These are phyloP conservation scores for Favolaschia claudopus DNA, from an alignment of 768 basidiomycete species.

Conservation along the genomic window DNA sequence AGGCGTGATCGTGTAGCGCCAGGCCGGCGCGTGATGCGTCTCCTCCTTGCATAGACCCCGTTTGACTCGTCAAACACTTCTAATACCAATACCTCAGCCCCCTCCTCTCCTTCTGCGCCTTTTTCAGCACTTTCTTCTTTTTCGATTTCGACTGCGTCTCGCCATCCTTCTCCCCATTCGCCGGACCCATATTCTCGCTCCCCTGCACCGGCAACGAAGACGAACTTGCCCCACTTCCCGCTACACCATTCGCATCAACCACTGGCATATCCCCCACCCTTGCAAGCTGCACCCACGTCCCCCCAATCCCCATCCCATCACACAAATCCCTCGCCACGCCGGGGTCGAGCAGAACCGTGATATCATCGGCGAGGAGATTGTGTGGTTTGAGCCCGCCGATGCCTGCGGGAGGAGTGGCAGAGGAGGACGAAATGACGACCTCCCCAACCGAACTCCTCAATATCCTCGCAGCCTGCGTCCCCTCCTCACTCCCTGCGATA, in stretches of 20 bases:
- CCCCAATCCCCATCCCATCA: conserved; percentile 67
- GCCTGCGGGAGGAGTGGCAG: background rate
- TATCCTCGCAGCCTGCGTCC: background rate
- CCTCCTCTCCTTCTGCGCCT: conserved; percentile 36
- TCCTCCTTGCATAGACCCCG: no score
- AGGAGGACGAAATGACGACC: background rate
- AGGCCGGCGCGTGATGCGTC: no score
- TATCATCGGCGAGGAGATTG: conserved; percentile 62
- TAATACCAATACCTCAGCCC: conserved; percentile 50
- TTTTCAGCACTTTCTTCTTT: conserved; percentile 47
- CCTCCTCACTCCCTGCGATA: no score
- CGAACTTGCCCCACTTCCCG: no score
- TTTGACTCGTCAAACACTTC: conserved; percentile 47
- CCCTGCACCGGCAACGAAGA: no score
- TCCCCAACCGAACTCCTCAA: no score
- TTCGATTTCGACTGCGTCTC: conserved; percentile 33
- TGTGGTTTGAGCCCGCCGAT: conserved; percentile 42
- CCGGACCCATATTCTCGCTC: no score
- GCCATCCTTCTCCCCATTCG: conserved; percentile 37
- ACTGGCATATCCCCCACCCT: conserved; percentile 44
- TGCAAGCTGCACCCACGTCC: conserved; percentile 74
- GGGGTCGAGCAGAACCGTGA: conserved; percentile 64
- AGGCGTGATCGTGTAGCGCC: no score
- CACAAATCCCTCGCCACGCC: conserved; percentile 48
- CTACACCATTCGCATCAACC: no score